phyloP scores from a whole-genome alignment of 768 basidiomycete species.

The Mycena vulgaris region DNA sequence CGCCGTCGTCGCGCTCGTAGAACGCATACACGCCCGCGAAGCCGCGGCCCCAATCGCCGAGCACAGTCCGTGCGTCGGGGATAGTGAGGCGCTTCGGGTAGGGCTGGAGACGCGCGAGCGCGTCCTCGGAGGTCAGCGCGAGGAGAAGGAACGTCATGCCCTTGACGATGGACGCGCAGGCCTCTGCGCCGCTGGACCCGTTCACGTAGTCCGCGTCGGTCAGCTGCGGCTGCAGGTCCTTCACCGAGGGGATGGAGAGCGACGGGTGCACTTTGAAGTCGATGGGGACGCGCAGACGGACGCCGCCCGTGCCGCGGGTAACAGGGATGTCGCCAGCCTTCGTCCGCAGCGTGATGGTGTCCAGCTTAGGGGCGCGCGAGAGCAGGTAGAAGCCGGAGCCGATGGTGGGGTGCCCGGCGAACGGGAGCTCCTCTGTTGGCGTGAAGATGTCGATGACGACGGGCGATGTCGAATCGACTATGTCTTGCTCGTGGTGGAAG shows the following conservation, averaged over 20 bases:
- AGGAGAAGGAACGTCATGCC: conserved; percentile 63
- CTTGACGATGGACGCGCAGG: conserved; percentile 61
- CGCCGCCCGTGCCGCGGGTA: conserved; percentile 43
- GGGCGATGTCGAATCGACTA: conserved; percentile 33
- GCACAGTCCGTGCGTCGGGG: conserved; percentile 31
- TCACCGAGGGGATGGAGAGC: conserved; percentile 44
- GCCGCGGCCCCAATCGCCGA: conserved; percentile 57
- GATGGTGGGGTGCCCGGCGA: conserved; percentile 63
- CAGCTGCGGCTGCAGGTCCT: conserved; percentile 49
- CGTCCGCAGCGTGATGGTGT: conserved; percentile 51
- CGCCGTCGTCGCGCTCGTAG: conserved; percentile 49
- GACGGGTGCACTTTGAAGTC: conserved; percentile 59
- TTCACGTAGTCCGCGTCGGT: conserved; percentile 53
- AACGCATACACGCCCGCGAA: conserved; percentile 58
- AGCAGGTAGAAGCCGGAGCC: conserved; percentile 62
- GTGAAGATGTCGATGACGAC: conserved; percentile 61
- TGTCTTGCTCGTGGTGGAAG: conserved; percentile 54
- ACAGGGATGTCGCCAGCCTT: conserved; percentile 62
- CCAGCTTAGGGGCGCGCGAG: conserved; percentile 37
- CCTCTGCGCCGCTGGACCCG: conserved; percentile 51
- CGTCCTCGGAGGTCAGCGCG: conserved; percentile 55
- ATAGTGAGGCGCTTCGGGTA: conserved; percentile 44
- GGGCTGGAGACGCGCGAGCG: conserved; percentile 50
- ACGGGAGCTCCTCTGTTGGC: conserved; percentile 56
- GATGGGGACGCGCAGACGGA: conserved; percentile 56